Evolutionary conservation across 306 rosid species (phyloP).

Genomic region (Cucumis cinereus): DNA sequence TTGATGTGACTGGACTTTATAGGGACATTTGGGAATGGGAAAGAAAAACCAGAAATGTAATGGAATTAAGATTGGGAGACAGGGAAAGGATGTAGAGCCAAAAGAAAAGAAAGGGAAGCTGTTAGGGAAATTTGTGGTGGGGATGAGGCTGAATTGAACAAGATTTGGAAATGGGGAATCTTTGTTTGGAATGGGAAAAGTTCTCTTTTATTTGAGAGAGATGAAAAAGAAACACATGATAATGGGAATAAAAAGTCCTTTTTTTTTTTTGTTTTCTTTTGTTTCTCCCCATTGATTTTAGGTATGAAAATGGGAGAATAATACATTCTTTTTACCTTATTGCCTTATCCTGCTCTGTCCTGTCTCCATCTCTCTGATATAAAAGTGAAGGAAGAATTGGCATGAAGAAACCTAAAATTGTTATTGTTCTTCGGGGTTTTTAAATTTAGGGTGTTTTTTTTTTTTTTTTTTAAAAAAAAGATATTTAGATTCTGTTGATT

Average conservation of each 20-base stretch:
- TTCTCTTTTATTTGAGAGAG: not conserved
- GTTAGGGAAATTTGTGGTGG: not conserved
- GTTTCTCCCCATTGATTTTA: not conserved
- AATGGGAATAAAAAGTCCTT: not conserved
- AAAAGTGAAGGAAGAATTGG: not conserved
- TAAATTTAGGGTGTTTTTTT: too few relatives aligned
- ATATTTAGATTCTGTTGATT: too few relatives aligned
- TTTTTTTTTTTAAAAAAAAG: too few relatives aligned
- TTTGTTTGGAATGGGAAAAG: not conserved
- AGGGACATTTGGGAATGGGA: not conserved
- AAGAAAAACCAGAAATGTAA: not conserved
- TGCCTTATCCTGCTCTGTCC: not conserved
- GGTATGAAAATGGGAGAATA: not conserved
- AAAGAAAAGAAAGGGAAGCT: not conserved
- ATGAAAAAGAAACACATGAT: not conserved
- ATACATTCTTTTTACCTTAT: not conserved
- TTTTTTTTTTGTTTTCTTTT: not conserved
- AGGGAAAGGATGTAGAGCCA: not conserved
- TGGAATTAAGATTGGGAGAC: not conserved
- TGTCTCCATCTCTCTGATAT: not conserved
- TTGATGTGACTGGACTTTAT: not conserved
- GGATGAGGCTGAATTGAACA: not conserved
- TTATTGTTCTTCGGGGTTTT: not conserved
- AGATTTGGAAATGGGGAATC: not conserved
- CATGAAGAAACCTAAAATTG: not conserved